Evolutionary conservation across 306 rosid genomes (phyloP).

Genomic region (Fagus crenata): DNA sequence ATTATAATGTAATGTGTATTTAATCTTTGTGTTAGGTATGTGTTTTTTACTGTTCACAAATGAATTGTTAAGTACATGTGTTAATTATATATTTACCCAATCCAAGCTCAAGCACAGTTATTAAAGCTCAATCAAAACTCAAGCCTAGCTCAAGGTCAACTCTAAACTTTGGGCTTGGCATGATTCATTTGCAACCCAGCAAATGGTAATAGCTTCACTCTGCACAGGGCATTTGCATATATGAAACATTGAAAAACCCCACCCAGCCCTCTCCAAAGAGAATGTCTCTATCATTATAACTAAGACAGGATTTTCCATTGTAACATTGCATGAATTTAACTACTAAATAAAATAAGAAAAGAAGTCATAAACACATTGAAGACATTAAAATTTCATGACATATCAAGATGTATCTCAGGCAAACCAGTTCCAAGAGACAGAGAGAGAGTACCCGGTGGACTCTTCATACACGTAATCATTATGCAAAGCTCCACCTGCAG

Average conservation of each 20-base stretch:
- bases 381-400: neutral
- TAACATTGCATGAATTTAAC: neutral
- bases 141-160: neutral
- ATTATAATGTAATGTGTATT: too few species aligned
- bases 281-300: neutral
- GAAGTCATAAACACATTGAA: neutral
- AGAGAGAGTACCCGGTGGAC: slow-evolving; percentile 56
- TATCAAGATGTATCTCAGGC: neutral
- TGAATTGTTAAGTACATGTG: too few species aligned
- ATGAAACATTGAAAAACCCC: neutral
- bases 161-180: neutral
- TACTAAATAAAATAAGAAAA: neutral
- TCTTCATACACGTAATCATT: slow-evolving; percentile 64
- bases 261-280: neutral
- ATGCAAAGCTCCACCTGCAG: slow-evolving; percentile 49
- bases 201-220: neutral
- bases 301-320: neutral
- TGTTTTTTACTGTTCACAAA: too few species aligned
- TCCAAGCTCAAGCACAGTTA: neutral
- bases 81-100: neutral
- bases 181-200: neutral
- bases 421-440: slow-evolving; percentile 16
- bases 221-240: neutral
- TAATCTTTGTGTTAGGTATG: too few species aligned
- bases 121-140: neutral